phyloP scores from a whole-genome alignment of 2,329 filamentous ascomycete genomes.

The Stagonosporopsis tanaceti region DNA sequence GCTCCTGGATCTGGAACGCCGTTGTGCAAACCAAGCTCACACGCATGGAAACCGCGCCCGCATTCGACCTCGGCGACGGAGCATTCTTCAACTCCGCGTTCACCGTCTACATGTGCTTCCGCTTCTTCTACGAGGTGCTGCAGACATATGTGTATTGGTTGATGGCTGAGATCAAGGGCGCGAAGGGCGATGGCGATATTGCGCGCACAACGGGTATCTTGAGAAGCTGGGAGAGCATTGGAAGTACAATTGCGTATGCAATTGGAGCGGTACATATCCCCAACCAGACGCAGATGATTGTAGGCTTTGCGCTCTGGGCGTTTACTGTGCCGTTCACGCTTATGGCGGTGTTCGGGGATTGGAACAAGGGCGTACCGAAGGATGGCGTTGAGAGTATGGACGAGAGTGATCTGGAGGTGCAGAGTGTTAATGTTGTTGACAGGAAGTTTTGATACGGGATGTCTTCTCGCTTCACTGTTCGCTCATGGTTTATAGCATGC shows the following conservation, averaged over 20 bases:
- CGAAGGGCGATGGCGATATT: slow-evolving; percentile 12
- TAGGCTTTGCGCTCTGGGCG: slow-evolving; percentile 12
- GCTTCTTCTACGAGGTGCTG: slow-evolving; percentile 18
- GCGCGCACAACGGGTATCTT: slow-evolving; percentile 16
- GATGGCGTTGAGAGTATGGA: slow-evolving; percentile 1
- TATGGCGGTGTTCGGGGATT: slow-evolving; percentile 14
- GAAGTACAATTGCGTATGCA: slow-evolving; percentile 16
- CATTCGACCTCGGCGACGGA: slow-evolving; percentile 16
- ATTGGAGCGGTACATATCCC: slow-evolving; percentile 14
- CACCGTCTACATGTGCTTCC: slow-evolving; percentile 17
- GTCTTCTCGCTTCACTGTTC: too few species aligned
- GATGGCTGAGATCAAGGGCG: slow-evolving; percentile 18
- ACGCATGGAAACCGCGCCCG: slow-evolving; percentile 1
- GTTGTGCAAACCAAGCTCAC: slow-evolving; percentile 9
- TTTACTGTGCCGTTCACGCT: slow-evolving; percentile 12
- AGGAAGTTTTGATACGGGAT: neutral
- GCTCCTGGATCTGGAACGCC: slow-evolving; percentile 18
- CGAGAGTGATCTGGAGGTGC: slow-evolving; percentile 13
- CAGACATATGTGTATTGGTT: slow-evolving; percentile 17
- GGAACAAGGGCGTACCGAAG: slow-evolving; percentile 14
- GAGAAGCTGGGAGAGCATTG: slow-evolving; percentile 16
- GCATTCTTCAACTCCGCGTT: slow-evolving; percentile 15
- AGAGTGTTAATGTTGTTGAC: slow-evolving; percentile 2
- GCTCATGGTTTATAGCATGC: too few species aligned
- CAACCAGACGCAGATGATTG: slow-evolving; percentile 18